Conservation (phyloP, 148 eudicot genomes). For the Diospyros lotus region DNA sequence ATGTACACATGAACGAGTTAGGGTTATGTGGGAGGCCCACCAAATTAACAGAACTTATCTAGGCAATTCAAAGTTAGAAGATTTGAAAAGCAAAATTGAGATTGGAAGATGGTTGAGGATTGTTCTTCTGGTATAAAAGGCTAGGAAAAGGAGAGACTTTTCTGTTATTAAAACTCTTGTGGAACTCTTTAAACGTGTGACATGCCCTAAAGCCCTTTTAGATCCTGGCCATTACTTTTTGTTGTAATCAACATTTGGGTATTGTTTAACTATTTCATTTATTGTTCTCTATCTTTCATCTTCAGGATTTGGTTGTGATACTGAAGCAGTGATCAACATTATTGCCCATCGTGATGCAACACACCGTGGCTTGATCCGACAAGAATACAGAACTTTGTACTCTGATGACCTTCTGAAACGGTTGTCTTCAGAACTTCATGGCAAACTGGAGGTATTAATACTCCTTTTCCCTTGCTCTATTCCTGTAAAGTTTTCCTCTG, state of each 20-base stretch:
- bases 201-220: not conserved
- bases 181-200: too few relatives aligned
- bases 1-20: too few relatives aligned
- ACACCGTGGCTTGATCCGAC: slow-evolving; percentile 58
- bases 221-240: not conserved
- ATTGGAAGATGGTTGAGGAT: too few relatives aligned
- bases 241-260: not conserved
- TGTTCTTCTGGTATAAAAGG: too few relatives aligned
- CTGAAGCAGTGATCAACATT: slow-evolving; percentile 52
- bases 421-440: slow-evolving; percentile 56
- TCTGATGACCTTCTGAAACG: slow-evolving; percentile 64
- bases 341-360: slow-evolving; percentile 81
- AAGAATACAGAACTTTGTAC: slow-evolving; percentile 52
- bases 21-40: too few relatives aligned
- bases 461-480: not conserved
- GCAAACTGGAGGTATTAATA: slow-evolving; percentile 54
- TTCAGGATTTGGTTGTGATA: slow-evolving; percentile 78
- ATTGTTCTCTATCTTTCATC: not conserved
- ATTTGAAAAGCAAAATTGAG: too few relatives aligned
- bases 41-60: too few relatives aligned
- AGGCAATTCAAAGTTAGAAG: too few relatives aligned
- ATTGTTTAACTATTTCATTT: not conserved
- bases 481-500: not conserved
- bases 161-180: too few relatives aligned
- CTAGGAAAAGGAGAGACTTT: too few relatives aligned